A percentile compares a stretch with the other conserved stretches of the same genome.
Conservation (phyloP, 768 basidiomycete genomes). For the Lactarius sanguifluus region DNA sequence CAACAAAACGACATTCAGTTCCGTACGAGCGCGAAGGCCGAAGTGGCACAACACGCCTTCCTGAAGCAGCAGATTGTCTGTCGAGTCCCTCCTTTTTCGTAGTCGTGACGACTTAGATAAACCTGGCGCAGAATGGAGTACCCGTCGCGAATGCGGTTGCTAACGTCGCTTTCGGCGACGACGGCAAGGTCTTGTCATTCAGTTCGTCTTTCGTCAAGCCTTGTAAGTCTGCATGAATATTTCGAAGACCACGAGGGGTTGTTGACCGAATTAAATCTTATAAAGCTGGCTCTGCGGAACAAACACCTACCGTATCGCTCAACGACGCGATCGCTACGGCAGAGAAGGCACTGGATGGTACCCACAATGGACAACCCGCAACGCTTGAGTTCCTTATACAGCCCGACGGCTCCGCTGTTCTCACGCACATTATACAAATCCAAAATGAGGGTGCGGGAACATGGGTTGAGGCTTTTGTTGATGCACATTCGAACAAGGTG, state of each 20-base stretch:
- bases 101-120: background rate
- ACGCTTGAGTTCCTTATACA: constrained; percentile 44
- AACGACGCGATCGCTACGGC: constrained; percentile 40
- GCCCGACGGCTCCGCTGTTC: constrained; percentile 40
- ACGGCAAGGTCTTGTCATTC: constrained; percentile 44
- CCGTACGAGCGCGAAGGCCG: constrained; percentile 29
- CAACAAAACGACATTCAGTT: constrained; percentile 24
- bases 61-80: constrained; percentile 32
- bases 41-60: constrained; percentile 30
- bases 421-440: constrained; percentile 46
- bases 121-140: constrained; percentile 35
- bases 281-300: constrained; percentile 31
- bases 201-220: constrained; percentile 50
- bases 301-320: constrained; percentile 40
- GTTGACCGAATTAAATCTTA: background rate
- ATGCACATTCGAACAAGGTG: constrained; percentile 55
- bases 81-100: background rate
- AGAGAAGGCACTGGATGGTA: constrained; percentile 41
- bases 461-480: constrained; percentile 60
- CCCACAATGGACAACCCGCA: constrained; percentile 42
- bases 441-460: constrained; percentile 43
- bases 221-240: constrained; percentile 33
- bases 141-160: constrained; percentile 44
- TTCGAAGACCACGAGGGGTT: background rate
- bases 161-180: constrained; percentile 45